These are phyloP conservation scores for Sodiomyces alkalinus DNA, from an alignment of 2,329 filamentous ascomycete species.

Conservation along the genomic window DNA sequence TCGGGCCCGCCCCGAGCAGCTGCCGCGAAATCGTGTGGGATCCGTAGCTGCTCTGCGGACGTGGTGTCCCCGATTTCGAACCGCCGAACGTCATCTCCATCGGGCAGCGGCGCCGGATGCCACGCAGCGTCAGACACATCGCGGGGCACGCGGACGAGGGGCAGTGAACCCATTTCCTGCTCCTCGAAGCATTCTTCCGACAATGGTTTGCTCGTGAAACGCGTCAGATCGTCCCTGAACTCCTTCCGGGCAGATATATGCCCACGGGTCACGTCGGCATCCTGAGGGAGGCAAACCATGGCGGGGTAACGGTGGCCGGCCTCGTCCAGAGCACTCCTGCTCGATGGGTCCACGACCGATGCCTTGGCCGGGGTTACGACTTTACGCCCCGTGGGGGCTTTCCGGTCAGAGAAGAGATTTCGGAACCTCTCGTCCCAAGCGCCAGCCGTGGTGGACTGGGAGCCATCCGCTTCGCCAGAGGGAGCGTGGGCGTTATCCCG, in stretches of 20 bases:
- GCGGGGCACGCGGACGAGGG: conserved; percentile 51
- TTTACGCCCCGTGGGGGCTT: conserved; percentile 20
- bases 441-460: no score
- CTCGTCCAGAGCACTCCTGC: conserved; percentile 50
- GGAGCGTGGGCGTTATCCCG: no score
- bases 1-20: conserved; percentile 3
- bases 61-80: conserved; percentile 29
- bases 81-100: conserved; percentile 36
- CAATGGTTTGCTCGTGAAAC: conserved; percentile 48
- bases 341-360: conserved; percentile 51
- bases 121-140: conserved; percentile 47
- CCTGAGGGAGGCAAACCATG: conserved; percentile 51
- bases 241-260: not conserved
- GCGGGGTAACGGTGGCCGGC: conserved; percentile 31
- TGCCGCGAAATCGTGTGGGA: conserved; percentile 11
- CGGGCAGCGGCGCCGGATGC: conserved; percentile 38
- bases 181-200: conserved; percentile 71
- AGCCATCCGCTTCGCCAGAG: no score
- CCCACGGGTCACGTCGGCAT: not conserved
- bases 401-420: conserved; percentile 55
- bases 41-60: conserved; percentile 11
- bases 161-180: conserved; percentile 66
- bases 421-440: conserved; percentile 35
- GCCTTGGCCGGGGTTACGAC: conserved; percentile 32
- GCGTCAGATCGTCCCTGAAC: not conserved